Base-by-base conservation (phyloP, 2,329 filamentous ascomycete genomes). In the Monascus ruber region DNA sequence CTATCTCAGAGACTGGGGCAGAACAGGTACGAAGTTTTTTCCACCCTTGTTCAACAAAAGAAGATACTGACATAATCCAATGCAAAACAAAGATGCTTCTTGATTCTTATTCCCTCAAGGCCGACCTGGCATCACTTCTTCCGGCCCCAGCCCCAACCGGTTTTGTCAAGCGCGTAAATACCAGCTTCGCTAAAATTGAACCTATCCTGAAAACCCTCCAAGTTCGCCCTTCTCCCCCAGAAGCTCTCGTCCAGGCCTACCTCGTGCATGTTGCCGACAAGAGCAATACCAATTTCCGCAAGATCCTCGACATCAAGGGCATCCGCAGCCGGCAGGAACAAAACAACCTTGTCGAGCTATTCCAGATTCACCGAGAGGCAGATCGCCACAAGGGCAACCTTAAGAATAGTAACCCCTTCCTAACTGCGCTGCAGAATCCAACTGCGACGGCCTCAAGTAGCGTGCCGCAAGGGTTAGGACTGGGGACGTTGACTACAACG, bases 221-320 rank as follows among this genome's bases (percentile, higher is more conserved):
- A 70, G 89, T 98, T 35, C 85, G 85, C 26, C 79, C 88, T 2
- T 85, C 83, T 4, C 91, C 91, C 0, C 84, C 89, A 0, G 91
- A 98, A 68, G 89, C 85, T 2, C 76, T 98, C 3, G 88, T 98
- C 0, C 89, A 96, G 66, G 91, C 91, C 28, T 98, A 98, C 60
- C 79, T 98, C 28, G 94, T 96, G 61, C 91, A 96, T 65, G 91
- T 98, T 48, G 87, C 79, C 49, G 91, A 98, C 69, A 81, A 84
- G 40, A 94, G 83, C 47, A 91, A 96, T 58, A 76, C 78, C 53
- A 98, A 98, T 65, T 98, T 98, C 74, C 81, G 81, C 57, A 96
- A 95, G 66, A 83, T 98, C 43, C 77, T 98, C 34, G 91, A 98
- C 37, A 74, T 98, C 46, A 98, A 98, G 63, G 91, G 91, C 35